Evolutionary conservation across 371 early-diverging fungal species (phyloP).

Genomic region (Rhizopus arrhizus): DNA sequence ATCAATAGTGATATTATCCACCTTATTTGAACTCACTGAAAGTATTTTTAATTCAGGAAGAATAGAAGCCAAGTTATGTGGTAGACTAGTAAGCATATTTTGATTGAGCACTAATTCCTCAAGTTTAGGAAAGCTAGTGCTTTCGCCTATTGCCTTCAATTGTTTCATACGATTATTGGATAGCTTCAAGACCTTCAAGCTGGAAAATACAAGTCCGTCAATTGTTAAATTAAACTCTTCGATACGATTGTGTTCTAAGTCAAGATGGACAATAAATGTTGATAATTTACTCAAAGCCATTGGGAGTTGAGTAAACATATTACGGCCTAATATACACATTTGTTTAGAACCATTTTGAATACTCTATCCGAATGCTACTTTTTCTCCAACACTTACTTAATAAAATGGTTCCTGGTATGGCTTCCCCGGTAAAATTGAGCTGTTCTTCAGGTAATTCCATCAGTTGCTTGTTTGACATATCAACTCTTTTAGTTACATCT

Average conservation of each 20-base stretch:
- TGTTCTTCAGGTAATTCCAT: conserved; percentile 36
- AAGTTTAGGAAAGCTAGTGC: conserved; percentile 46
- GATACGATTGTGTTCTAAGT: conserved; percentile 58
- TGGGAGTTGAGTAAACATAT: conserved; percentile 47
- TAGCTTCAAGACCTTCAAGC: conserved; percentile 50
- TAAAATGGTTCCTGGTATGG: conserved; percentile 23
- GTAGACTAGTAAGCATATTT: conserved; percentile 49
- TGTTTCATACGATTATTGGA: conserved; percentile 56
- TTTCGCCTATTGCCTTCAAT: background rate
- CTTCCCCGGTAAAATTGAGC: conserved; percentile 17
- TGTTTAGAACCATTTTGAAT: background rate
- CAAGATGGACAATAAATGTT: conserved; percentile 46
- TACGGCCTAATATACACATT: conserved; percentile 34
- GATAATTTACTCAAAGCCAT: conserved; percentile 18
- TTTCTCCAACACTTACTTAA: conserved; percentile 11
- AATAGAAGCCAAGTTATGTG: conserved; percentile 36
- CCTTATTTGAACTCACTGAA: conserved; percentile 50
- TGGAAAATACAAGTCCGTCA: conserved; percentile 37
- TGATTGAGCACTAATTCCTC: conserved; percentile 47
- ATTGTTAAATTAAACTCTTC: conserved; percentile 39
- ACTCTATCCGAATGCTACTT: background rate
- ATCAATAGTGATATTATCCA: conserved; percentile 49
- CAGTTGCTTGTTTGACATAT: conserved; percentile 46
- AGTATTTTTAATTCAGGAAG: conserved; percentile 58
- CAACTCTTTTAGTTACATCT: conserved; percentile 36